phyloP scores from a whole-genome alignment of 2,329 filamentous ascomycete genomes.

The Nemania diffusa region DNA sequence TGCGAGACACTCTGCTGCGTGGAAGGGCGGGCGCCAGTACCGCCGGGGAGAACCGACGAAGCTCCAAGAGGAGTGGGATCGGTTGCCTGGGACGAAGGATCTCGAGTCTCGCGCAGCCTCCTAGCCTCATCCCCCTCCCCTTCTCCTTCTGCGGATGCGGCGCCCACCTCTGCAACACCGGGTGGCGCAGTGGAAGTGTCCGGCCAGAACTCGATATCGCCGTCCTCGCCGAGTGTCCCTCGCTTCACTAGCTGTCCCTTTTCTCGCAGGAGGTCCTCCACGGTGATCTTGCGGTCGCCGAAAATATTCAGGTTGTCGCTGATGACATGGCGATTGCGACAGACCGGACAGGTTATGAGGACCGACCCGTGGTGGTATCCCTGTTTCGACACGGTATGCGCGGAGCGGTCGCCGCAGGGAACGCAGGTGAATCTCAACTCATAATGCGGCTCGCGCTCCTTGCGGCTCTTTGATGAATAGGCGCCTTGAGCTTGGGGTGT shows the following conservation, averaged over 20 bases:
- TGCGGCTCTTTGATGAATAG: conserved; percentile 29
- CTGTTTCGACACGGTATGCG: conserved; percentile 89
- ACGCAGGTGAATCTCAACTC: conserved; percentile 92
- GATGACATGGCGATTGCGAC: conserved; percentile 89
- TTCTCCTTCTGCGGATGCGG: not conserved
- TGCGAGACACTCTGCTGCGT: conserved; percentile 23
- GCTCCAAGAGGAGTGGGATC: conserved; percentile 22
- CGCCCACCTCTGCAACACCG: conserved; percentile 13
- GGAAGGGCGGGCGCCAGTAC: conserved; percentile 36
- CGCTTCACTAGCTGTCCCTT: conserved; percentile 79
- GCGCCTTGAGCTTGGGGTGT: conserved; percentile 3
- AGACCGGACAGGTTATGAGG: conserved; percentile 86
- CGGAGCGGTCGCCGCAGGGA: conserved; percentile 81
- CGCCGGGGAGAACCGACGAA: conserved; percentile 27
- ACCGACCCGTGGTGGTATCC: conserved; percentile 93
- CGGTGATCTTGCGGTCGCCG: conserved; percentile 73
- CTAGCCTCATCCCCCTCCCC: conserved; percentile 10
- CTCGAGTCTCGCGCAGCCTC: conserved; percentile 24
- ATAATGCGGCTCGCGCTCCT: conserved; percentile 73
- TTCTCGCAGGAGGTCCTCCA: conserved; percentile 81
- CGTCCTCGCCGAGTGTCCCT: conserved; percentile 76
- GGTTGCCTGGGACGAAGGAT: conserved; percentile 37
- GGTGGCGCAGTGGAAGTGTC: conserved; percentile 62
- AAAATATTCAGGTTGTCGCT: conserved; percentile 87
- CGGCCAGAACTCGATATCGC: conserved; percentile 93